Conservation (phyloP, 1,284 basidiomycete genomes). For the Boletus semigastroideus region DNA sequence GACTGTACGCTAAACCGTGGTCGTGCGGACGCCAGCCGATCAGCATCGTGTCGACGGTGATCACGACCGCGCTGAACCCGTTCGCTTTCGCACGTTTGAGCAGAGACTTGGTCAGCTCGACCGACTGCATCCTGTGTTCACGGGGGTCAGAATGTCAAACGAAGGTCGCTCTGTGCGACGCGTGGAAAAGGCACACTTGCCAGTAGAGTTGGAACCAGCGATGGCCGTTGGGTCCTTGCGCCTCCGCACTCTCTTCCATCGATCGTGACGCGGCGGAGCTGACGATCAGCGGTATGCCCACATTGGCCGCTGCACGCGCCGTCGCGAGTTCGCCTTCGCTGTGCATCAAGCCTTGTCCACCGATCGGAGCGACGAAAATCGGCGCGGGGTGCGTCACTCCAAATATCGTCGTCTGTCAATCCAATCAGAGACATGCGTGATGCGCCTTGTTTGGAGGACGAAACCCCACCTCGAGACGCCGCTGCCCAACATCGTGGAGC, state of each 20-base stretch:
- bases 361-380: constrained; percentile 71
- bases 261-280: constrained; percentile 70
- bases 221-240: constrained; percentile 54
- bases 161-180: neutral
- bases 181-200: constrained; percentile 28
- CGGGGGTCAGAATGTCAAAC: neutral
- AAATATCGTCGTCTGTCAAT: constrained; percentile 65
- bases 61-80: constrained; percentile 66
- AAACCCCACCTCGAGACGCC: constrained; percentile 57
- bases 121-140: constrained; percentile 51
- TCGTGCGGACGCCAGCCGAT: constrained; percentile 73
- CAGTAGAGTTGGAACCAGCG: constrained; percentile 86
- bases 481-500: constrained; percentile 66
- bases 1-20: constrained; percentile 56
- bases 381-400: constrained; percentile 66
- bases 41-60: constrained; percentile 67
- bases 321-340: constrained; percentile 67
- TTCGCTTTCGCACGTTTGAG: constrained; percentile 62
- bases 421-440: too few species aligned
- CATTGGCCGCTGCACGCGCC: constrained; percentile 61
- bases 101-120: constrained; percentile 64
- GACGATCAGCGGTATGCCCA: constrained; percentile 69
- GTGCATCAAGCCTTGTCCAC: constrained; percentile 71
- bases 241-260: constrained; percentile 72
- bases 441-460: neutral